phyloP scores from a whole-genome alignment of 495 filamentous ascomycete genomes.

The Cercophora newfieldiana region DNA sequence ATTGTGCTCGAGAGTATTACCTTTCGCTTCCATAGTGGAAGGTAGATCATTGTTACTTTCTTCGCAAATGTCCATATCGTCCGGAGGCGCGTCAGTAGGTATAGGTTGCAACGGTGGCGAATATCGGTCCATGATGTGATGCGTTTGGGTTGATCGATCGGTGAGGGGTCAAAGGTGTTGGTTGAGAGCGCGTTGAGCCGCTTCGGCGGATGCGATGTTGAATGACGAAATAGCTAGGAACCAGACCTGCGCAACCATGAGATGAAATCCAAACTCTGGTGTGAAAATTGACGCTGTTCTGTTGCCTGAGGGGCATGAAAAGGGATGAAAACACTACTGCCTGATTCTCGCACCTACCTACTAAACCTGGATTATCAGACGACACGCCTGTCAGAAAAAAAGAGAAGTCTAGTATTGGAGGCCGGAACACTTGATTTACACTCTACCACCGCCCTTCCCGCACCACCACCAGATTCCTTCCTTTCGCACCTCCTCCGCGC shows the following conservation, averaged over 20 bases:
- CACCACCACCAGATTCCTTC: constrained; percentile 11
- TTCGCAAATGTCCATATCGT: constrained; percentile 34
- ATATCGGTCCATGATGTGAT: background rate
- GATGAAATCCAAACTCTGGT: too few relatives aligned
- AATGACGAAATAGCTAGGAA: too few relatives aligned
- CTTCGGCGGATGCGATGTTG: background rate
- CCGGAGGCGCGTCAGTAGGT: constrained; percentile 16
- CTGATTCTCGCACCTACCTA: too few relatives aligned
- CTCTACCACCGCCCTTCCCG: constrained; percentile 27
- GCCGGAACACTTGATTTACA: constrained; percentile 43
- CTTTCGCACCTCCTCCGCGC: constrained; percentile 31
- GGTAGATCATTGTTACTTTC: constrained; percentile 18
- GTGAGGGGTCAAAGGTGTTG: background rate
- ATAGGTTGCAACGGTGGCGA: background rate
- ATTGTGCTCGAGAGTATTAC: background rate
- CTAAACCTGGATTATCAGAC: too few relatives aligned
- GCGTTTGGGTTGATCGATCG: background rate
- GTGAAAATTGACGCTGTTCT: background rate
- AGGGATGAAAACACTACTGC: background rate
- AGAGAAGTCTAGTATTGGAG: constrained; percentile 37
- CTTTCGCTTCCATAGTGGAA: background rate
- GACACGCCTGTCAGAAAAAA: constrained; percentile 11
- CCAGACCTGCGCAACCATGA: too few relatives aligned
- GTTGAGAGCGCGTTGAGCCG: background rate
- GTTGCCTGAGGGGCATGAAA: background rate